Conservation (phyloP, 495 filamentous ascomycete species). For the Choiromyces venosus region DNA sequence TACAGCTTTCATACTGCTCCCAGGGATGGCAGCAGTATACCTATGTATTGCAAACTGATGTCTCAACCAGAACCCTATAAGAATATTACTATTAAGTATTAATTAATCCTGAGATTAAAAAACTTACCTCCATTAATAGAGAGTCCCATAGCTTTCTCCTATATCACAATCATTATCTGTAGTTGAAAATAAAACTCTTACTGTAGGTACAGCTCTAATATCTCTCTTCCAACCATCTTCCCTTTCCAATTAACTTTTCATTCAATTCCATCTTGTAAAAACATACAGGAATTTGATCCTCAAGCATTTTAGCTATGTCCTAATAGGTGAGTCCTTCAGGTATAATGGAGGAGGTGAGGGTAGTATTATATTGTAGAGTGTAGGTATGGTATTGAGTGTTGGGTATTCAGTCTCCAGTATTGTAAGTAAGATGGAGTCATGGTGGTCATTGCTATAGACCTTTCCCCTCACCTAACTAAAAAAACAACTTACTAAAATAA, state of each 20-base stretch:
- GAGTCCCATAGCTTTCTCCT: neutral
- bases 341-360: neutral
- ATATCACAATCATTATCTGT: neutral
- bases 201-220: neutral
- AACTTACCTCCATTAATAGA: neutral
- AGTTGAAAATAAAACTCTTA: slow-evolving; percentile 6
- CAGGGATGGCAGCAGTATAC: neutral
- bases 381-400: no score
- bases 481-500: no score
- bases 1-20: neutral
- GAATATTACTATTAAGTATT: no score
- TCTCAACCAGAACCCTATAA: neutral
- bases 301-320: slow-evolving; percentile 1
- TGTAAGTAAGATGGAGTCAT: no score
- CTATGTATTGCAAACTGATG: slow-evolving; percentile 10
- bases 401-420: no score
- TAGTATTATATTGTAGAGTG: no score
- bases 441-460: no score
- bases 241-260: neutral
- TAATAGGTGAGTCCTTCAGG: slow-evolving; percentile 8
- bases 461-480: no score
- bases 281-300: slow-evolving; percentile 5
- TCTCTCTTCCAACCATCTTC: neutral
- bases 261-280: neutral
- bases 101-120: no score